These are phyloP conservation scores for Aspergillus sp. DNA, from an alignment of 2,329 filamentous ascomycete genomes.

Conservation along the genomic window DNA sequence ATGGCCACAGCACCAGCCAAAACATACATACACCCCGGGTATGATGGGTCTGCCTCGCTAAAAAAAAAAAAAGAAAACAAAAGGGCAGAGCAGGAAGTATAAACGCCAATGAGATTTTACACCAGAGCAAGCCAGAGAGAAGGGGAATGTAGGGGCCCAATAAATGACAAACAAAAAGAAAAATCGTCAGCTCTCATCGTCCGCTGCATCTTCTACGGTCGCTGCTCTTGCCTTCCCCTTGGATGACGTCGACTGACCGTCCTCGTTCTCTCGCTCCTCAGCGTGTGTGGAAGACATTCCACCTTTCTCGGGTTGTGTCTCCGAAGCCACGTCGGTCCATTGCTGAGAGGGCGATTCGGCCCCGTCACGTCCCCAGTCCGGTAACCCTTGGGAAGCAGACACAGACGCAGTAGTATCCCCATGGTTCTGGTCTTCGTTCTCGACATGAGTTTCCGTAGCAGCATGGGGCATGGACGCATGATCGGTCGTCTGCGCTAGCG, in stretches of 20 bases:
- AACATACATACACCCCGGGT: constrained; percentile 17
- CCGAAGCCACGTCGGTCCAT: constrained; percentile 29
- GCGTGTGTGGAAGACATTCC: neutral
- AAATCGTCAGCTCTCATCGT: constrained; percentile 27
- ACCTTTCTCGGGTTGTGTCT: constrained; percentile 15
- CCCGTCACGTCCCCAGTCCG: constrained; percentile 20
- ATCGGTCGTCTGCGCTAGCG: neutral
- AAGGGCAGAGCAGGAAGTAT: too few relatives aligned
- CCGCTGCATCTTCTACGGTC: constrained; percentile 36
- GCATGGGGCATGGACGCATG: neutral
- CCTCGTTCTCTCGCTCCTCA: constrained; percentile 3
- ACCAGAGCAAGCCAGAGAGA: constrained; percentile 1
- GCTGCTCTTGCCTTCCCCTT: constrained; percentile 36
- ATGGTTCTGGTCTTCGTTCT: neutral
- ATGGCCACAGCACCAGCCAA: neutral
- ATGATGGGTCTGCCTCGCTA: constrained; percentile 16
- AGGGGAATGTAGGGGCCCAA: neutral
- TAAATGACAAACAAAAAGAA: neutral
- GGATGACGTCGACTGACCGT: constrained; percentile 20
- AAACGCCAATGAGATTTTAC: constrained; percentile 10
- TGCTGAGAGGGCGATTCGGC: constrained; percentile 30
- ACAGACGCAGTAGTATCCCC: constrained; percentile 6
- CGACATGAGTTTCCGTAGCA: neutral
- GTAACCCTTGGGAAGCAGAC: constrained; percentile 6
- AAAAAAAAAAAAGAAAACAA: constrained; percentile 6